Evolutionary conservation across 1,284 basidiomycete species (phyloP), one percentile per base, ranked within the genome.

Genomic region (Violaceomyces palustris): DNA sequence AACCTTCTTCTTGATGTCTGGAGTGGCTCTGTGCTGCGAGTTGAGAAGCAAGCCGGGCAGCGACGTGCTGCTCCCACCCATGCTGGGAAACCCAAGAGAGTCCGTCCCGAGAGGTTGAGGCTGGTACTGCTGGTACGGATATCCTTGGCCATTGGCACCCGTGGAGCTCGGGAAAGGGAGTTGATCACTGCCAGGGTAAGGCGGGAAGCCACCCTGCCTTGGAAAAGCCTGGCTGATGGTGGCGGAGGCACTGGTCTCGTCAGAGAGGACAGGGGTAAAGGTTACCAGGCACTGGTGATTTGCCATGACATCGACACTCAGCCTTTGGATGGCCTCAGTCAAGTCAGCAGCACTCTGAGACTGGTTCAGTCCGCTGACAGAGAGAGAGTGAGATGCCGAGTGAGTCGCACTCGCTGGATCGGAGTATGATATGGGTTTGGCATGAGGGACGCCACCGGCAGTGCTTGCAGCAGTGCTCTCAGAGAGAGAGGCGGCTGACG

Each of bases 201-300:
- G 52, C 35, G 53, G 50, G 50, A 55, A 57, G 35, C 57, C 54
- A 39, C 47, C 42, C 39, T 66, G 57, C 21, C 58, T 41, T 21
- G 51, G 40, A 37, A 59, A 51, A 10, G 48, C 44, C 21, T 50
- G 42, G 21, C 41, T 42, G n/a, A n/a, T n/a, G n/a, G n/a, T n/a
- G n/a, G n/a, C n/a, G n/a, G n/a, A n/a, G n/a, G n/a, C n/a, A 26
- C 43, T 41, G n/a, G 48, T 40, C 26, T 63, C 64, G 22, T 54
- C 53, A 11, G 37, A 34, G 40, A 35, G 23, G 14, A 60, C 58
- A 2, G 61, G 50, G n/a, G 58, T 50, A 35, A 61, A 63, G 10
- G 54, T 48, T 17, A 71, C 60, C 3, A 66, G 47, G 33, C 64
- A 68, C n/a, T 67, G 65, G 34, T 69, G 64, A 6, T 43, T 51